These are phyloP conservation scores for Pythium aquatile DNA, from an alignment of 352 stramenopile species.

Conservation along the genomic window DNA sequence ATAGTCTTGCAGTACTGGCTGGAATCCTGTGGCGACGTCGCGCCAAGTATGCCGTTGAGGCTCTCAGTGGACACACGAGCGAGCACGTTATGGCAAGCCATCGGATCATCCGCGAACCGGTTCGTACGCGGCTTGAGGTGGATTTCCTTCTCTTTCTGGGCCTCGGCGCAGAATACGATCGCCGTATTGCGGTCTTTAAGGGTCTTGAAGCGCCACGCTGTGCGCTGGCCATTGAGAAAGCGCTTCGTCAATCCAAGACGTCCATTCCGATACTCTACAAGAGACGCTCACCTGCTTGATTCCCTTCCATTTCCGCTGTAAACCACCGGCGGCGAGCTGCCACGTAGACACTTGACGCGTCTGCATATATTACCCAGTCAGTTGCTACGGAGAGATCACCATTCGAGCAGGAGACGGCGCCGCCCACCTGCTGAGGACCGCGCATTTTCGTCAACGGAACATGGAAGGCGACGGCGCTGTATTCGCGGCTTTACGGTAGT, in stretches of 20 bases:
- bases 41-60: constrained; percentile 76
- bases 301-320: constrained; percentile 81
- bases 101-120: constrained; percentile 49
- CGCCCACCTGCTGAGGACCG: constrained; percentile 7
- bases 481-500: not conserved
- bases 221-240: constrained; percentile 35
- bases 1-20: constrained; percentile 79
- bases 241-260: too few species aligned
- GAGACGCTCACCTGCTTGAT: constrained; percentile 53
- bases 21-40: constrained; percentile 71
- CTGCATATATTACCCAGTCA: constrained; percentile 12
- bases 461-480: not conserved
- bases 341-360: constrained; percentile 58
- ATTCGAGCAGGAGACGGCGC: not conserved
- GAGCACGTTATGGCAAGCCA: constrained; percentile 79
- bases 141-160: constrained; percentile 72
- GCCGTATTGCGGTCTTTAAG: constrained; percentile 71
- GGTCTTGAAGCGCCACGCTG: constrained; percentile 76
- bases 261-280: not conserved
- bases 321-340: constrained; percentile 64
- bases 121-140: constrained; percentile 50
- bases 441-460: constrained; percentile 3
- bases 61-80: constrained; percentile 48
- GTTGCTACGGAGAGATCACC: not conserved
- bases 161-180: constrained; percentile 73